Evolutionary conservation across 768 basidiomycete genomes (phyloP).

Genomic region (Pluteus cervinus): DNA sequence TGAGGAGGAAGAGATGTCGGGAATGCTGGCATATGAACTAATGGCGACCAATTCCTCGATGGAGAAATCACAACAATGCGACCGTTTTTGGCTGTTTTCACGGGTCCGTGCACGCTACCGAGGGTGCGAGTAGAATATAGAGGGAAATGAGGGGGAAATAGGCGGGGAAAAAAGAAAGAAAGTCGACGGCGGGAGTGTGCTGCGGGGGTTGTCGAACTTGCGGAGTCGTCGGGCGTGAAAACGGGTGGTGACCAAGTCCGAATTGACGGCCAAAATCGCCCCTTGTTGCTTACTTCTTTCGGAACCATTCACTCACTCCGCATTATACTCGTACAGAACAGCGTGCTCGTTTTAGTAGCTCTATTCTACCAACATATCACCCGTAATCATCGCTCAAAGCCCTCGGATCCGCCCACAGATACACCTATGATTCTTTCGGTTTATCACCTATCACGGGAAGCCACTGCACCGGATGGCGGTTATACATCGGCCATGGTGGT

Average conservation of each 20-base stretch:
- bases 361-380: too few relatives aligned
- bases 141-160: not conserved
- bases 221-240: too few relatives aligned
- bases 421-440: constrained; percentile 12
- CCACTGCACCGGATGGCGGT: constrained; percentile 58
- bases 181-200: constrained; percentile 11
- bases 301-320: too few relatives aligned
- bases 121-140: not conserved
- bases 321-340: too few relatives aligned
- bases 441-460: constrained; percentile 31
- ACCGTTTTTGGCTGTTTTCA: not conserved
- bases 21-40: constrained; percentile 36
- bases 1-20: constrained; percentile 41
- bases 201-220: constrained; percentile 2
- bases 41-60: not conserved
- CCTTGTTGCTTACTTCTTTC: constrained; percentile 10
- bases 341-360: too few relatives aligned
- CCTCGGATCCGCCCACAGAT: not conserved
- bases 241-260: too few relatives aligned
- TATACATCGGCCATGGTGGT: constrained; percentile 69
- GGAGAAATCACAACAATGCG: not conserved
- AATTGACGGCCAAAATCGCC: not conserved
- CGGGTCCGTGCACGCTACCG: not conserved
- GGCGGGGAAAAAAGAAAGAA: constrained; percentile 3
- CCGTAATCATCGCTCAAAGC: too few relatives aligned